These are phyloP conservation scores for Ceratobasidium sp. DNA, from an alignment of 1,284 basidiomycete genomes.

Conservation along the genomic window DNA sequence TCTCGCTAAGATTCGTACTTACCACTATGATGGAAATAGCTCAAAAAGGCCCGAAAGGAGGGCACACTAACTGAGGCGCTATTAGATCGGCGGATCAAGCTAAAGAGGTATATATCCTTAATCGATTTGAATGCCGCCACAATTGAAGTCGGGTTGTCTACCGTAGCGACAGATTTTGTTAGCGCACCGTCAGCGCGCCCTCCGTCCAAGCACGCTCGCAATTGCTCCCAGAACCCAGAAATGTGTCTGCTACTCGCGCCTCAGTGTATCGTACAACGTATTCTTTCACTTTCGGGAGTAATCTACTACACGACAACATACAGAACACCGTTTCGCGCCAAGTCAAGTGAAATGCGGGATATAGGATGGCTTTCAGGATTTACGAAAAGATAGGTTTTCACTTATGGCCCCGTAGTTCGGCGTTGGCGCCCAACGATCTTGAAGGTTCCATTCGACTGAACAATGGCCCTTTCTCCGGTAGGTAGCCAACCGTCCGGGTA, in stretches of 20 bases:
- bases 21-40: conserved; percentile 52
- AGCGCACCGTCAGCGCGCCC: neutral
- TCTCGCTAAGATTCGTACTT: conserved; percentile 39
- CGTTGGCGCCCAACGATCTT: conserved; percentile 47
- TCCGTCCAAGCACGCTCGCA: neutral
- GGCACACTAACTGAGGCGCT: conserved; percentile 86
- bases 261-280: too few species aligned
- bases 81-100: conserved; percentile 83
- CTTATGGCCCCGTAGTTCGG: conserved; percentile 33
- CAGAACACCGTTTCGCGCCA: neutral
- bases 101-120: conserved; percentile 75
- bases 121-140: too few species aligned
- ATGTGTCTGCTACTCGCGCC: too few species aligned
- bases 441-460: conserved; percentile 69
- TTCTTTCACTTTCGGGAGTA: neutral
- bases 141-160: neutral
- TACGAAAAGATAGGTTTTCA: neutral
- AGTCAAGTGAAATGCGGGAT: neutral
- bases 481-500: conserved; percentile 58
- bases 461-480: conserved; percentile 57
- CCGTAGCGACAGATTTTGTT: conserved; percentile 37
- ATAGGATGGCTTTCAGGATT: neutral
- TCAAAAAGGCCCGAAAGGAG: conserved; percentile 85
- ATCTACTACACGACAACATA: neutral
- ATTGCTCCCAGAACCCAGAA: too few species aligned